Base-by-base conservation (phyloP, 2,329 filamentous ascomycete species). In the Berkeleyomyces basicola region DNA sequence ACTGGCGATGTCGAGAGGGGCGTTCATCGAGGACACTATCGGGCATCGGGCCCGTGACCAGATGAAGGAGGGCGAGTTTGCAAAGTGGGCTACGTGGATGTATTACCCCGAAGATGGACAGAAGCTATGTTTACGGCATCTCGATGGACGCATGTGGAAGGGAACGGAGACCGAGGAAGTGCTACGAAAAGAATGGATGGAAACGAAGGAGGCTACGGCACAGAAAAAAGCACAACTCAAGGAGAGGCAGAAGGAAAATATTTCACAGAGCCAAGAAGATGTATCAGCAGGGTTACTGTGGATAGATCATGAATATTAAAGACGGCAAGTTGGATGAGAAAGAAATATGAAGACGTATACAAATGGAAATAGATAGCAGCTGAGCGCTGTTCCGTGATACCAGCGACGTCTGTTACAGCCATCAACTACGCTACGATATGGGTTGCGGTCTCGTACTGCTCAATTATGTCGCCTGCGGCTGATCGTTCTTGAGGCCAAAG, bases 21-120 rank as follows among this genome's bases (percentile, higher is more conserved):
- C 76, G 5, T 82, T 82, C 66, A 82, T 82, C 61, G 79, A 82
- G 68, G 79, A 82, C 64, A 78, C 76, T 14, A 73, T 81, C 33
- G 79, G 79, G 1, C 79, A 82, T 61, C 73, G 77, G 1, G 79
- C 79, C 1, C 73, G 79, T n/a, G 70, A 73, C 0, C 78, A 81
- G 68, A 82, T 82, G 79, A 82, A 82, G 67, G 72, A 76, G 4
- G 78, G 79, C 0, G 59, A 62, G 14, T 82, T 78, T 77, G 66
- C 65, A 1, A 77, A 76, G 65, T 82, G 79, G 79, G 79, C 78
- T 0, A 79, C 74, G 42, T 82, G 79, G 79, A 70, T 81, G 16
- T 82, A 79, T 66, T 79, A 79, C 43, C 79, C 79, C 0, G 73
- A 74, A 1, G 70, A 76, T 2, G 79, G 78, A 1, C 74, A 68